Percentiles rank a stretch among this genome's conserved stretches.
Conservation (phyloP, 805 yeast species). For the Lipomyces mesembrius region DNA sequence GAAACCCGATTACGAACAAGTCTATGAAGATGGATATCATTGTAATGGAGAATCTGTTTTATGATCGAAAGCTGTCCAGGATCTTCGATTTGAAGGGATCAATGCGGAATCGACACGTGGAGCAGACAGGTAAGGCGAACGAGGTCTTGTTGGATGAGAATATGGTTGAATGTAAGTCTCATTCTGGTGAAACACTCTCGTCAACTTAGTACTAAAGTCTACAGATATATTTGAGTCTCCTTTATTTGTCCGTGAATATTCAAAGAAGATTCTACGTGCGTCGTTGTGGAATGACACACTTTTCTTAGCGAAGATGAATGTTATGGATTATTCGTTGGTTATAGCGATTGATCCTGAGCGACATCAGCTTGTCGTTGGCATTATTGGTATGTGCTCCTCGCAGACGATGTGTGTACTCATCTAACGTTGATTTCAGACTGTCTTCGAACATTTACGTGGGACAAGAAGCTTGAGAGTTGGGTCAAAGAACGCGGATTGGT, state of each 20-base stretch:
- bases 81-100: constrained; percentile 97
- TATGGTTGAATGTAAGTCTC: constrained; percentile 76
- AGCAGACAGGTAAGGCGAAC: constrained; percentile 93
- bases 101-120: constrained; percentile 95
- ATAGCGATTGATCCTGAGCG: constrained; percentile 79
- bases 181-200: not conserved
- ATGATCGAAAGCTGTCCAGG: constrained; percentile 76
- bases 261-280: constrained; percentile 81
- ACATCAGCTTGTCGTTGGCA: constrained; percentile 81
- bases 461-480: constrained; percentile 97
- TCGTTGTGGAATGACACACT: constrained; percentile 94
- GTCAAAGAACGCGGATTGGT: constrained; percentile 93
- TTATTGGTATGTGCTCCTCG: constrained; percentile 58
- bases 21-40: constrained; percentile 85
- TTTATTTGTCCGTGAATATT: constrained; percentile 87
- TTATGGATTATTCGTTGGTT: constrained; percentile 96
- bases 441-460: constrained; percentile 97
- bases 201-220: not conserved
- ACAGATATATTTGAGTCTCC: constrained; percentile 88
- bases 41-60: constrained; percentile 94
- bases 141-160: constrained; percentile 95
- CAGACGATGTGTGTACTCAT: too few relatives aligned
- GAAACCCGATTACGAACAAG: constrained; percentile 74
- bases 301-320: constrained; percentile 94
- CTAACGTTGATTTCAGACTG: constrained; percentile 55